Evolutionary conservation across 2,329 filamentous ascomycete species (phyloP).

Genomic region (Fusarium newnesense): DNA sequence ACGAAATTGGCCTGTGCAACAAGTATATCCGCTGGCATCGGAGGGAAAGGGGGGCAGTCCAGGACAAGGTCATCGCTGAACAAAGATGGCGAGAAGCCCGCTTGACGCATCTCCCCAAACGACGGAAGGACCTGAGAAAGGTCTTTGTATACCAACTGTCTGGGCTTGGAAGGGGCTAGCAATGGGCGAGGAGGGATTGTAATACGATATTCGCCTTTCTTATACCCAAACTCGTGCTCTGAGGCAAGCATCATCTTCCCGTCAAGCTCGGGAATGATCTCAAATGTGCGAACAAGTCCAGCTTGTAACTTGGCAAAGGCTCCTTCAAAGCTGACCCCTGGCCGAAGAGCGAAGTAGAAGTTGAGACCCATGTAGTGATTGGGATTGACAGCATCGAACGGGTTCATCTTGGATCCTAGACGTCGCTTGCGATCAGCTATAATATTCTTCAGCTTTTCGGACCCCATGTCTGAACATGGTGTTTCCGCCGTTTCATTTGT

Average conservation of each 20-base stretch:
- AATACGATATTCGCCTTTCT: slow-evolving; percentile 3
- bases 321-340: not conserved
- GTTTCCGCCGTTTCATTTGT: not conserved
- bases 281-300: not conserved
- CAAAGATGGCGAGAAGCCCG: not conserved
- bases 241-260: slow-evolving; percentile 13
- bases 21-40: slow-evolving; percentile 1
- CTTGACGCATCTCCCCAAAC: not conserved
- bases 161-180: not conserved
- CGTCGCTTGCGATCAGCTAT: not conserved
- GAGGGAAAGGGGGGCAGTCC: not conserved
- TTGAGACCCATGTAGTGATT: slow-evolving; percentile 17
- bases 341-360: slow-evolving; percentile 2
- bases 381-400: slow-evolving; percentile 5
- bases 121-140: not conserved
- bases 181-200: not conserved
- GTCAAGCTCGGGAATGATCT: slow-evolving; percentile 5
- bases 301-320: not conserved
- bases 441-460: not conserved
- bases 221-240: slow-evolving; percentile 2
- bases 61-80: not conserved
- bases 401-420: slow-evolving; percentile 1
- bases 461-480: not conserved
- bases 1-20: slow-evolving; percentile 9
- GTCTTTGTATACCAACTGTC: slow-evolving; percentile 1